These are phyloP conservation scores for Tilletia indica DNA, from an alignment of 1,284 basidiomycete genomes.

Conservation along the genomic window DNA sequence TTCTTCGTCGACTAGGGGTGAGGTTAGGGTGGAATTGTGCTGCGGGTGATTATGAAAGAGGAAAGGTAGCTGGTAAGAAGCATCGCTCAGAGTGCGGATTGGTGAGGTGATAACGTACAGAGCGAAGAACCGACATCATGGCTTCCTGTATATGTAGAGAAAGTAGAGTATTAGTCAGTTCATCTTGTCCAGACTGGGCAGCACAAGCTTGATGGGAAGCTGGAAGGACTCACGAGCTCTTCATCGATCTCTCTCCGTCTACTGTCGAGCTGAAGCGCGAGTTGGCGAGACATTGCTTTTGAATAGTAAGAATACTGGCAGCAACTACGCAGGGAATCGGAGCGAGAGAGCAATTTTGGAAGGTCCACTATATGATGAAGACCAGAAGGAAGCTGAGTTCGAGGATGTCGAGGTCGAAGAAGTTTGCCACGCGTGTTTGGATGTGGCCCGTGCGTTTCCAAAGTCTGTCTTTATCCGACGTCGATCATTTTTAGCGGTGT, in stretches of 20 bases:
- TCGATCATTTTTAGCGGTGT: too few relatives aligned
- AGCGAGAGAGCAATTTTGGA: too few relatives aligned
- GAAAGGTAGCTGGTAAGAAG: background rate
- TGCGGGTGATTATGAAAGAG: background rate
- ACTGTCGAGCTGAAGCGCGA: conserved; percentile 19
- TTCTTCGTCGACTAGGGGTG: conserved; percentile 35
- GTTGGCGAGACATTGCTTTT: conserved; percentile 14
- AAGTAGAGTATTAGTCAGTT: too few relatives aligned
- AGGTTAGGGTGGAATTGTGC: conserved; percentile 34
- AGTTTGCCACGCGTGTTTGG: too few relatives aligned
- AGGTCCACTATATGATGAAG: too few relatives aligned
- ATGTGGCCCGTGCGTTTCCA: too few relatives aligned
- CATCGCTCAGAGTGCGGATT: background rate
- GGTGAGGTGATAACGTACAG: background rate
- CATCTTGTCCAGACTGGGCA: conserved; percentile 1
- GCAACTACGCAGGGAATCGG: background rate
- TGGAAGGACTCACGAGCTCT: conserved; percentile 26
- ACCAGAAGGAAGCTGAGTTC: too few relatives aligned
- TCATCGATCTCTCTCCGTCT: conserved; percentile 24
- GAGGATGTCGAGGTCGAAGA: too few relatives aligned
- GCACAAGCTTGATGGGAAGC: background rate
- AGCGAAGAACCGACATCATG: conserved; percentile 20
- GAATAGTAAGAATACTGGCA: background rate
- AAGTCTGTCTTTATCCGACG: too few relatives aligned
- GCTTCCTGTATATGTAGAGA: conserved; percentile 20